phyloP scores from a whole-genome alignment of 2,329 filamentous ascomycete genomes.

The Phialophora chinensis region DNA sequence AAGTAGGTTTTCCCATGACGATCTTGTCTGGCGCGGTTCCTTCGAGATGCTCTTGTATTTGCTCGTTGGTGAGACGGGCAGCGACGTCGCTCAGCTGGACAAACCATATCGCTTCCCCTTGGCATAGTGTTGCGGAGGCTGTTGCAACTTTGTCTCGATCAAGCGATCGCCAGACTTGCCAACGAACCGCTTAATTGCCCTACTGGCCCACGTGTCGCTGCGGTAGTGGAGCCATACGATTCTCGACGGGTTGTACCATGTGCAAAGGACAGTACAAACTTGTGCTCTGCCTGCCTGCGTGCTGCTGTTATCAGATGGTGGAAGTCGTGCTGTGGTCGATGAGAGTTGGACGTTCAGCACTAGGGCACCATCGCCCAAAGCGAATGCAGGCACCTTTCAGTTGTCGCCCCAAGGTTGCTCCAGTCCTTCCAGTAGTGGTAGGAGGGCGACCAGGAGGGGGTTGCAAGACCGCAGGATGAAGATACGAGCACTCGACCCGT shows the following conservation, averaged over 20 bases:
- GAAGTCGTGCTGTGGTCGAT: not conserved
- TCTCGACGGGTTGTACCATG: conserved; percentile 26
- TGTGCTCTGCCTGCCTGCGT: not conserved
- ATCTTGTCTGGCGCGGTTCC: conserved; percentile 13
- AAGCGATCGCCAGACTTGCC: conserved; percentile 13
- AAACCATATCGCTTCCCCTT: conserved; percentile 16
- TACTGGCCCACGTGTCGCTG: conserved; percentile 16
- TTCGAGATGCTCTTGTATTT: conserved; percentile 12
- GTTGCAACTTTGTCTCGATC: conserved; percentile 7
- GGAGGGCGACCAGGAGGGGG: not conserved
- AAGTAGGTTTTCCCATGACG: conserved; percentile 14
- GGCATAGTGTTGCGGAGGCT: conserved; percentile 7
- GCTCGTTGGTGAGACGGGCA: conserved; percentile 2
- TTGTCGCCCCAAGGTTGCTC: not conserved
- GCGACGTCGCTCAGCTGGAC: conserved; percentile 21
- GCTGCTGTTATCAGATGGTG: not conserved
- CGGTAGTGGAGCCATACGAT: conserved; percentile 24
- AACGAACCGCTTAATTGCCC: conserved; percentile 18
- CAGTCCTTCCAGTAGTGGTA: not conserved
- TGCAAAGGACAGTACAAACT: conserved; percentile 24
- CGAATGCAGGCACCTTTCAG: conserved; percentile 13
- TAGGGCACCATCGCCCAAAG: conserved; percentile 17
- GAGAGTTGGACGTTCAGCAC: conserved; percentile 19
- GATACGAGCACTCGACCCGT: conserved; percentile 9
- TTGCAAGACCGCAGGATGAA: conserved; percentile 3